Base-by-base conservation (phyloP, 768 basidiomycete genomes). In the Heimioporus sp. region DNA sequence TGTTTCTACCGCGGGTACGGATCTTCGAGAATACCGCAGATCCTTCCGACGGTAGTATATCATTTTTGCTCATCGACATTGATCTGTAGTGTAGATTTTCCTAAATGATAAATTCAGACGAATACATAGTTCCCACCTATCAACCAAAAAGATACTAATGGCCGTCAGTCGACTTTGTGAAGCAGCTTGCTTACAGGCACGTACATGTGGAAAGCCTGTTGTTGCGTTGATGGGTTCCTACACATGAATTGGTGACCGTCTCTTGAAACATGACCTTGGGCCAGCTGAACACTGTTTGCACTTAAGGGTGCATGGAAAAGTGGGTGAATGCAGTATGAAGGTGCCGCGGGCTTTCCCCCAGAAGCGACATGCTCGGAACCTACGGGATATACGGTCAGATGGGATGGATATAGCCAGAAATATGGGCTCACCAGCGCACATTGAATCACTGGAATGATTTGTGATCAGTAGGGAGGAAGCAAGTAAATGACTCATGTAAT, bases 171-270 rank as follows among this genome's bases (percentile, higher is more conserved):
- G 59, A 38, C n/a, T 12, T 10, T 17, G 12, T n/a, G 6, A 3
- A 10, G 13, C n/a, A 4, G 13, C 5, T 38, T 48, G 3, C 11
- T 7, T n/a, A 17, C 10, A 9, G 37, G 7, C 2, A 73, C 81
- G 20, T 64, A 84, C 80, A 86, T 79, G 57, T 85, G 83, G 62
- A 80, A 83, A 0, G 81, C 69, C 54, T 79, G 80, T 11, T 75
- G 76, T 55, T 72, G 52, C 11, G 73, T 59, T 8, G 64, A 69
- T 4, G 83, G 83, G 57, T 84, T 81, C 39, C 58, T 72, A 62
- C 83, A 85, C 1, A 55, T 45, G 55, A 80, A 86, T 10, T 71
- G 56, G 56, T 85, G 84, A 0, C 84, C 83, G 53, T 85, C 83
- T 13, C 62, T 65, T 17, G 83, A 82, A 19, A 80, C 60, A 59